Evolutionary conservation across 768 basidiomycete species (phyloP), one percentile per base, ranked within the genome.

Genomic region (Hebeloma cylindrosporum): DNA sequence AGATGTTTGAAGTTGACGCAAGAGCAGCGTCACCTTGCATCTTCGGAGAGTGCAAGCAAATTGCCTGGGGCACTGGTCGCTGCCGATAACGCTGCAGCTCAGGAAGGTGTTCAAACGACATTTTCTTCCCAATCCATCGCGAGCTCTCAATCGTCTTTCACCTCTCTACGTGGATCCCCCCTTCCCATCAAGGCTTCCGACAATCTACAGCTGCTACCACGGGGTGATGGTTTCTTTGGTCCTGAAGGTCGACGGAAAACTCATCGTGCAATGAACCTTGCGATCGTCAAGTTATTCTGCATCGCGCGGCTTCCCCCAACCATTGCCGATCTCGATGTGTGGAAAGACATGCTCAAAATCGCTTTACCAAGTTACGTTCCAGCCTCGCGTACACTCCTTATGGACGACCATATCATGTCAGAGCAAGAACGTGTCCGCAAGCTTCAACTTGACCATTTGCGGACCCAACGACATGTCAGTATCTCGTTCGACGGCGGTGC

Each of bases 401-500:
- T 51, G 20, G 61, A 63, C 7, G 39, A 45, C 10, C 59, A 59
- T 16, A 61, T 65, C 20, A 48, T 52, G 50, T 45, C 48, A 1
- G 56, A 63, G 28, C 52, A 53, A 34, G 54, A 47, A 7, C 31
- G 37, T 34, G 56, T 65, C 35, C 27, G 49, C 1, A 10, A 47
- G 11, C 22, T 45, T 9, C 52, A 58, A 23, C 28, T 61, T 18
- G 26, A 33, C 0, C 22, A 46, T 22, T 54, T 63, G n/a, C 34
- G 43, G 21, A 51, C 45, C 0, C 27, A 57, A 28, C 13, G 28
- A 0, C 22, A 48, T 8, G 43, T 63, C 26, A 59, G 45, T 20
- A 34, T 62, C 11, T 59, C 59, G 0, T 64, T 58, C 27, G 61
- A 64, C 42, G 62, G 61, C 6, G 57, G 53, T 1, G 25, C 49